Conservation (phyloP, 768 basidiomycete genomes). For the Phallus indusiatus region DNA sequence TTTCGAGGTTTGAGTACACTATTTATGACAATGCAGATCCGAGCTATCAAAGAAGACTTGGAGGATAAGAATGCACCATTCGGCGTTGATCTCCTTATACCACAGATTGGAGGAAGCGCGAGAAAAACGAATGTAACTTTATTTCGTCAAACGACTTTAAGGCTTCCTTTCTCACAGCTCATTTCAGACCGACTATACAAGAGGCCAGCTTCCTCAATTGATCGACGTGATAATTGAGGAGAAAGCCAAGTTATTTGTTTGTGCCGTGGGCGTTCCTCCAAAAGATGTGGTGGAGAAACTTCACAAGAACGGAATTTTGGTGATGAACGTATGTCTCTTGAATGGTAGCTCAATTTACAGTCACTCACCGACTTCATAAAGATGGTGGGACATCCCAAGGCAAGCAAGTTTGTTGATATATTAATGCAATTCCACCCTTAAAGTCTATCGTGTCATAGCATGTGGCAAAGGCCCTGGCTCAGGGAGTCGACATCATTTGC, state of each 20-base stretch:
- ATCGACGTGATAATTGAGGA: slow-evolving; percentile 91
- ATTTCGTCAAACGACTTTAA: background rate
- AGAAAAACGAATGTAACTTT: slow-evolving; percentile 79
- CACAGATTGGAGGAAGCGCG: slow-evolving; percentile 78
- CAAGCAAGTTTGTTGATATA: background rate
- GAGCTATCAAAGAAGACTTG: slow-evolving; percentile 60
- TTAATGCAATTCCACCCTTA: background rate
- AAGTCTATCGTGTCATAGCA: slow-evolving; percentile 28
- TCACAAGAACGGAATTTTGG: slow-evolving; percentile 73
- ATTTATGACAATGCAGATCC: slow-evolving; percentile 38
- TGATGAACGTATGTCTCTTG: slow-evolving; percentile 63
- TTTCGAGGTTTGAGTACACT: background rate
- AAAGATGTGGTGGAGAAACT: slow-evolving; percentile 68
- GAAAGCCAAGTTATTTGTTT: slow-evolving; percentile 82
- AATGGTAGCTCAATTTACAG: background rate
- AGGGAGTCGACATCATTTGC: slow-evolving; percentile 87
- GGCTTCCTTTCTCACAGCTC: background rate
- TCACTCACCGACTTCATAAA: slow-evolving; percentile 12
- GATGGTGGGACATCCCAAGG: slow-evolving; percentile 92
- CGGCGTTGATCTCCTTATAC: slow-evolving; percentile 85
- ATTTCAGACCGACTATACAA: slow-evolving; percentile 63
- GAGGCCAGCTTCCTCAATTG: slow-evolving; percentile 73
- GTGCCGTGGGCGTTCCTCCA: slow-evolving; percentile 83
- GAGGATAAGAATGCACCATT: slow-evolving; percentile 73
- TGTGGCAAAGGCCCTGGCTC: slow-evolving; percentile 68